phyloP scores from a whole-genome alignment of 1,284 basidiomycete genomes.

The Ustilago curta region DNA sequence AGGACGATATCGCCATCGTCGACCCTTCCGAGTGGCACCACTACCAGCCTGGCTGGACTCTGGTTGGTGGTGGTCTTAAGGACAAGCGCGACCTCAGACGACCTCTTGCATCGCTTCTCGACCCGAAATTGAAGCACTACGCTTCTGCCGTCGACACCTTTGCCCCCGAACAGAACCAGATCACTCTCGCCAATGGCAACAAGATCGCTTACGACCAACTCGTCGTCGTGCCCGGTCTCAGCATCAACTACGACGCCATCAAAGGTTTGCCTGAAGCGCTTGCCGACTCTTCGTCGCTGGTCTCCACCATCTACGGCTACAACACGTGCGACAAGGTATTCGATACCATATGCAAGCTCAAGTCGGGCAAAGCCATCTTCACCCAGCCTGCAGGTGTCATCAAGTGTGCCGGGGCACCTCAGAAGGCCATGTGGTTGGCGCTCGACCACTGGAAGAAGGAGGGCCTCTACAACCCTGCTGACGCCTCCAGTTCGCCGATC shows the following conservation, averaged over 20 bases:
- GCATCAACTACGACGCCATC: conserved; percentile 81
- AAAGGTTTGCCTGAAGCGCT: conserved; percentile 84
- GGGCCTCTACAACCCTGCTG: conserved; percentile 51
- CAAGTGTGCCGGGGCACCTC: conserved; percentile 88
- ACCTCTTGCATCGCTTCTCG: conserved; percentile 72
- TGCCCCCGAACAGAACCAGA: conserved; percentile 78
- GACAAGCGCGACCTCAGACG: conserved; percentile 78
- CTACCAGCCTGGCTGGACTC: conserved; percentile 77
- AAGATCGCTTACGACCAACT: conserved; percentile 86
- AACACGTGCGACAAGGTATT: conserved; percentile 62
- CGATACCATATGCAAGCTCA: conserved; percentile 74
- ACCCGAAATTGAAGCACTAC: conserved; percentile 78
- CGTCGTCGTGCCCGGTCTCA: conserved; percentile 87
- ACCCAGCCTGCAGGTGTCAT: conserved; percentile 94
- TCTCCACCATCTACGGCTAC: conserved; percentile 87
- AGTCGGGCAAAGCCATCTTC: conserved; percentile 87
- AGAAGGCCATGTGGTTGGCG: conserved; percentile 69
- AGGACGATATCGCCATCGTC: conserved; percentile 61
- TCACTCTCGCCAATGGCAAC: conserved; percentile 78
- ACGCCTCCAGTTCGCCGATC: conserved; percentile 71
- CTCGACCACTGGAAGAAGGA: conserved; percentile 62
- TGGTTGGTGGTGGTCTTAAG: conserved; percentile 86
- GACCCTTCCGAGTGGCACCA: conserved; percentile 62
- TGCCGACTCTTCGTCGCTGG: conserved; percentile 80
- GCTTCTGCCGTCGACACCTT: conserved; percentile 81